phyloP scores from a whole-genome alignment of 176 grass and related monocot species.

The barley (Hordeum vulgare) region DNA sequence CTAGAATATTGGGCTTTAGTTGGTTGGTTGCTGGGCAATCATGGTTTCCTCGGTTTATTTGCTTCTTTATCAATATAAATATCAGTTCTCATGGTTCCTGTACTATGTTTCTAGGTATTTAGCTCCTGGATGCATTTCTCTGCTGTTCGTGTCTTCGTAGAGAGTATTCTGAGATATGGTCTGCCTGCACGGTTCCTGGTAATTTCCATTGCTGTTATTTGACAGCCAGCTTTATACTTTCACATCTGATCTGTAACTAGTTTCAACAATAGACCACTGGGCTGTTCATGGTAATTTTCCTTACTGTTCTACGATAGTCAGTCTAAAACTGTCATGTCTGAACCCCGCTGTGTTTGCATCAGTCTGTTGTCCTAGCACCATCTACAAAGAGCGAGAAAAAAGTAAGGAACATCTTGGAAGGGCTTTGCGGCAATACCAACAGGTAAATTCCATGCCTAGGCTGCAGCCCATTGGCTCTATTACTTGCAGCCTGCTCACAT shows the following conservation, averaged over 20 bases:
- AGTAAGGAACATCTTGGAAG: slow-evolving; percentile 79
- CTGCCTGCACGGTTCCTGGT: slow-evolving; percentile 85
- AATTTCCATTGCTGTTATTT: slow-evolving; percentile 6
- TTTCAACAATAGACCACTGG: slow-evolving; percentile 30
- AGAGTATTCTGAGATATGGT: slow-evolving; percentile 99
- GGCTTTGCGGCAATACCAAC: slow-evolving; percentile 53
- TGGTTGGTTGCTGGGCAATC: background rate
- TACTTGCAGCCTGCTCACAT: background rate
- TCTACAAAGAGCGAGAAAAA: slow-evolving; percentile 83
- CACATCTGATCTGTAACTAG: slow-evolving; percentile 9
- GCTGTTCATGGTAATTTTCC: background rate
- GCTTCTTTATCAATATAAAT: background rate
- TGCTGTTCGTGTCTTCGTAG: slow-evolving; percentile 77
- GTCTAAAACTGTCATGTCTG: background rate
- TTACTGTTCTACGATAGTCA: background rate
- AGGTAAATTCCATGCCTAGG: slow-evolving; percentile 50
- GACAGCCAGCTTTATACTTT: background rate
- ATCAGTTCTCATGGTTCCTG: background rate
- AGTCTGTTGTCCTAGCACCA: slow-evolving; percentile 83
- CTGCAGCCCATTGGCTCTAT: background rate
- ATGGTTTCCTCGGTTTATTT: background rate
- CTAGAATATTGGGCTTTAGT: background rate
- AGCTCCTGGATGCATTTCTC: slow-evolving; percentile 99
- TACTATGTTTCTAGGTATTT: slow-evolving; percentile 58
- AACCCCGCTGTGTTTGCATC: background rate